Percentiles rank a stretch among this genome's conserved stretches.
Evolutionary conservation across 73 alveolate genomes (phyloP).

Genomic region (Blepharisma japonicum): DNA sequence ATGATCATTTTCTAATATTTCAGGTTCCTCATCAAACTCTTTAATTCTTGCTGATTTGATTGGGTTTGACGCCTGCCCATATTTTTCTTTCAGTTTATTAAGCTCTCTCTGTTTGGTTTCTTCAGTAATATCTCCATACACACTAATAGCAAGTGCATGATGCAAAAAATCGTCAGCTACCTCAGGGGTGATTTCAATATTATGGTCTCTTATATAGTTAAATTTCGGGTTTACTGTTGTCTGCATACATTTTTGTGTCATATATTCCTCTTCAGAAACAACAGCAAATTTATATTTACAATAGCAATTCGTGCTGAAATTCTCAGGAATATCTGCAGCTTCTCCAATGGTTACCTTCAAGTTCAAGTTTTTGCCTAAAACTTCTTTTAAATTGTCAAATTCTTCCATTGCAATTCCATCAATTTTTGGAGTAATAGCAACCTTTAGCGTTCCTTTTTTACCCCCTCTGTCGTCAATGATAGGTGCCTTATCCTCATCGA

Average conservation of each 20-base stretch:
- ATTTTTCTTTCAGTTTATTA: neutral
- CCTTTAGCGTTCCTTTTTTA: conserved; percentile 9
- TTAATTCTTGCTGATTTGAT: too few relatives aligned
- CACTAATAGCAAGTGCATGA: neutral
- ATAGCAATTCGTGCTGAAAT: neutral
- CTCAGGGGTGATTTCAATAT: neutral
- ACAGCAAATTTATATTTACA: neutral
- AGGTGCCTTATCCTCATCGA: neutral
- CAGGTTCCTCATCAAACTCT: too few relatives aligned
- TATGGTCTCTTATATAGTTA: neutral
- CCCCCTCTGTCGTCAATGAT: conserved; percentile 17
- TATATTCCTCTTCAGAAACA: neutral
- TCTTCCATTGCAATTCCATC: conserved; percentile 24
- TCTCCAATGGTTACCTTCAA: neutral
- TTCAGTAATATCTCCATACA: conserved; percentile 25
- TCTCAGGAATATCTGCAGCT: conserved; percentile 27
- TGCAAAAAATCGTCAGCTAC: conserved; percentile 10
- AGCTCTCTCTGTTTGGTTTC: neutral
- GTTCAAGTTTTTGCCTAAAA: neutral
- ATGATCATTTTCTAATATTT: too few relatives aligned
- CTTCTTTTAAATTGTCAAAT: conserved; percentile 25
- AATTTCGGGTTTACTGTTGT: conserved; percentile 19
- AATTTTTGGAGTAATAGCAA: neutral
- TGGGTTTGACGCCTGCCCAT: too few relatives aligned
- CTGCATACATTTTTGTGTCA: neutral